Evolutionary conservation across 2,329 filamentous ascomycete species (phyloP), one percentile per base, ranked within the genome.

Genomic region (Pseudopithomyces chartarum): DNA sequence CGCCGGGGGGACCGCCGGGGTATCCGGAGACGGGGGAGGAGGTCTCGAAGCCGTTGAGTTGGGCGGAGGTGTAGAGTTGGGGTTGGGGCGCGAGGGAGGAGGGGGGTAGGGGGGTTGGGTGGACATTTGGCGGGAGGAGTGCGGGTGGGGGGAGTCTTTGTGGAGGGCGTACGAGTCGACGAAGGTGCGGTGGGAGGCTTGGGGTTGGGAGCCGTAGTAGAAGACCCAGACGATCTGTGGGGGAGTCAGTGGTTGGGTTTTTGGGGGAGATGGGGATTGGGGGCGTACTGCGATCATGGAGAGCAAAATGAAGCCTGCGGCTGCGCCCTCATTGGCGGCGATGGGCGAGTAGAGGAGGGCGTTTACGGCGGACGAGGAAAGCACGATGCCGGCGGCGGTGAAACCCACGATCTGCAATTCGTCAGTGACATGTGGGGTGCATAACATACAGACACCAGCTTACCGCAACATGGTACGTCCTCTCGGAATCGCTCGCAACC

Each of bases 21-120:
- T 85, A 88, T 51, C 86, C 86, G 12, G 85, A 85, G 26, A 96
- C 87, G 3, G 95, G 93, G 0, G 93, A 96, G 2, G 93, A 93
- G 56, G 95, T 98, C 79, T 99, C 95, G 72, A 99, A 97, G 50
- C 95, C 95, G 72, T 91, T 96, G 48, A 98, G 85, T 75, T 97
- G 93, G 13, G 92, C 91, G 0, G 93, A 96, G 0, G 94, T 97
- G 81, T 98, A 98, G 92, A 98, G 97, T 75, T 97, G 94, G 1
- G 94, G 95, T 7, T 91, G 80, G 67, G 85, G 83, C 15, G 90
- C 92, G 56, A 89, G 87, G 32, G 45, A 48, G 32, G 90, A 92
- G 1, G 92, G 91, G 26, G 92, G 92, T 34, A 92, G 90, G 62
- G 81, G 84, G 65, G 86, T 88, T 67, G 88, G 68, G 86, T 88